Evolutionary conservation across 1,284 basidiomycete species (phyloP).

Genomic region (Xerocomus amazonicus): DNA sequence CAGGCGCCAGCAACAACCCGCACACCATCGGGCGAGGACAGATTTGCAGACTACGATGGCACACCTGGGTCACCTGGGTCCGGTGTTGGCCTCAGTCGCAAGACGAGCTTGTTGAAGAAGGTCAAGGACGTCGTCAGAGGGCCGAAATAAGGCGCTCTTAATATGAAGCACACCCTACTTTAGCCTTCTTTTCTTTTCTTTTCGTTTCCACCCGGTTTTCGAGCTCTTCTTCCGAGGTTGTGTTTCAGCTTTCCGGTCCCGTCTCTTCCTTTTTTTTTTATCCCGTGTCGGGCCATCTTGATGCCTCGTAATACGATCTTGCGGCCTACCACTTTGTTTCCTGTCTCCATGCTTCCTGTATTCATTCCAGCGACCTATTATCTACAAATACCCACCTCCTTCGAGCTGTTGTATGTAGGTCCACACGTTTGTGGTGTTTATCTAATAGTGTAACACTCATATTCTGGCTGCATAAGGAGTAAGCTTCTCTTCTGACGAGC

Average conservation of each 20-base stretch:
- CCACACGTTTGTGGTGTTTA: constrained; percentile 26
- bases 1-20: constrained; percentile 26
- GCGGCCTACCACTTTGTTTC: constrained; percentile 6
- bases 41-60: constrained; percentile 50
- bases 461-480: constrained; percentile 3
- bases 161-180: constrained; percentile 7
- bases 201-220: constrained; percentile 3
- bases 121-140: constrained; percentile 68
- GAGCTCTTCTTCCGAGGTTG: constrained; percentile 8
- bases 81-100: constrained; percentile 56
- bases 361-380: constrained; percentile 26
- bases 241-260: not conserved
- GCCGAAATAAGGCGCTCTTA: constrained; percentile 35
- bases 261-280: constrained; percentile 3
- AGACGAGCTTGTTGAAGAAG: constrained; percentile 75
- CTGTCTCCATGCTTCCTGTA: constrained; percentile 30
- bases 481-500: not conserved
- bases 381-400: constrained; percentile 33
- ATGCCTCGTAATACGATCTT: constrained; percentile 6
- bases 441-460: constrained; percentile 30
- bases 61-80: constrained; percentile 32
- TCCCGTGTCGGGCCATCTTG: constrained; percentile 5
- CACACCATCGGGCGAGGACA: constrained; percentile 33
- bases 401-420: constrained; percentile 34
- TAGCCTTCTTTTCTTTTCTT: constrained; percentile 2